These are phyloP conservation scores for Yamadazyma sp. DNA, from an alignment of 1,139 yeast genomes.

Conservation along the genomic window DNA sequence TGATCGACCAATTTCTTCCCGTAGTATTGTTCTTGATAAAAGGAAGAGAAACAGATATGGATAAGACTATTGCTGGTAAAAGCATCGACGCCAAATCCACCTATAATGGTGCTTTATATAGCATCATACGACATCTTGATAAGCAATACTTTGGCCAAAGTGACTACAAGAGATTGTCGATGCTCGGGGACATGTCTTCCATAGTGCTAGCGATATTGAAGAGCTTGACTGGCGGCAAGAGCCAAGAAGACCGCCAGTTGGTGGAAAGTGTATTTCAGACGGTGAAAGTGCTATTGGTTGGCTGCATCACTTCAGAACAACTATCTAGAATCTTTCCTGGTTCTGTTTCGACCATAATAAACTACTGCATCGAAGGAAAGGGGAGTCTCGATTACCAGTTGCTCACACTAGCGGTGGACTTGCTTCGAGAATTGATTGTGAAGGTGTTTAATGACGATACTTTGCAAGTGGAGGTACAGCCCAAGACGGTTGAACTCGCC, in stretches of 20 bases:
- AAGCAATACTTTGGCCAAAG: conserved; percentile 1
- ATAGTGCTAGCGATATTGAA: conserved; percentile 10
- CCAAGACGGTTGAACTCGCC: conserved; percentile 11
- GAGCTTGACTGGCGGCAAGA: background rate
- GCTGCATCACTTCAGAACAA: conserved; percentile 27
- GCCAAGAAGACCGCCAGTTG: conserved; percentile 20
- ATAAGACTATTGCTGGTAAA: background rate
- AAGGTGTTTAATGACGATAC: conserved; percentile 30
- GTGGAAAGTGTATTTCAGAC: conserved; percentile 14
- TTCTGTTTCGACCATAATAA: conserved; percentile 32
- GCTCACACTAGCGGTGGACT: conserved; percentile 22
- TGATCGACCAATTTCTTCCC: conserved; percentile 40
- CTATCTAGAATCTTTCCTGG: conserved; percentile 45
- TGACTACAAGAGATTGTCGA: conserved; percentile 11
- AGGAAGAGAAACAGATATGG: conserved; percentile 9
- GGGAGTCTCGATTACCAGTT: conserved; percentile 25
- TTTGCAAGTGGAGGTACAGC: conserved; percentile 17
- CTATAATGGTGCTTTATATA: background rate
- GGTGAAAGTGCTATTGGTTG: conserved; percentile 16
- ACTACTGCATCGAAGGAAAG: conserved; percentile 24
- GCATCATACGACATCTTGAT: conserved; percentile 1
- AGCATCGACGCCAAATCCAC: background rate
- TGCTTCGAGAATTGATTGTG: conserved; percentile 22
- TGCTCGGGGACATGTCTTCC: conserved; percentile 16
- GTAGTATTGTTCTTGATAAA: conserved; percentile 29